These are phyloP conservation scores for Litsea cubeba DNA, from an alignment of 164 flowering plant species.

Conservation along the genomic window DNA sequence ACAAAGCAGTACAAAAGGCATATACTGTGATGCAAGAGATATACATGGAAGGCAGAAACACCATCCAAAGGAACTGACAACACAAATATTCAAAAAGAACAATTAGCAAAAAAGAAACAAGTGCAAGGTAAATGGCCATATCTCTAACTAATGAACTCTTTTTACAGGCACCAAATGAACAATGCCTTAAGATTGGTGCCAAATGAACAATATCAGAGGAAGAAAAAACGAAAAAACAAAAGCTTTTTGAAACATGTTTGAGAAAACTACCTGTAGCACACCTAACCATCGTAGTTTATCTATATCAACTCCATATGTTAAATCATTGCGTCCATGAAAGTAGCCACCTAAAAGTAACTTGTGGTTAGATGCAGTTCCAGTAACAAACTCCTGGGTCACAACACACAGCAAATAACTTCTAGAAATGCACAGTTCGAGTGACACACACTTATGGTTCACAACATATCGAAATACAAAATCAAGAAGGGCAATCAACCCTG, in stretches of 20 bases:
- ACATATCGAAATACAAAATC: too few relatives aligned
- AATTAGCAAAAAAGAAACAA: too few relatives aligned
- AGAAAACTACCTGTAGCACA: constrained; percentile 56
- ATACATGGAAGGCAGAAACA: neutral
- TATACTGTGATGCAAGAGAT: too few relatives aligned
- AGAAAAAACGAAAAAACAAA: too few relatives aligned
- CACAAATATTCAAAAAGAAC: too few relatives aligned
- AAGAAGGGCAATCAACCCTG: too few relatives aligned
- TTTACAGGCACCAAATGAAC: neutral
- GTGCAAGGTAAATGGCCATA: too few relatives aligned
- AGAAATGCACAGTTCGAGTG: too few relatives aligned
- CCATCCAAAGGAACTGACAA: too few relatives aligned
- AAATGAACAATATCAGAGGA: neutral
- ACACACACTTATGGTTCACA: too few relatives aligned
- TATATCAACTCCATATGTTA: constrained; percentile 73
- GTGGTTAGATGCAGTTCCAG: neutral
- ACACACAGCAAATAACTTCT: neutral
- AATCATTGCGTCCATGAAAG: constrained; percentile 60
- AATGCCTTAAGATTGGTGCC: neutral
- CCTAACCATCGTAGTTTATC: constrained; percentile 61
- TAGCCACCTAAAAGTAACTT: constrained; percentile 54
- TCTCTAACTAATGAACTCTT: too few relatives aligned
- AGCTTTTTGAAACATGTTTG: neutral
- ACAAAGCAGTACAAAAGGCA: too few relatives aligned
- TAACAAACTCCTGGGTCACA: neutral